Evolutionary conservation across 129 eudicot species (phyloP).

Genomic region (Helichrysum umbraculigerum): DNA sequence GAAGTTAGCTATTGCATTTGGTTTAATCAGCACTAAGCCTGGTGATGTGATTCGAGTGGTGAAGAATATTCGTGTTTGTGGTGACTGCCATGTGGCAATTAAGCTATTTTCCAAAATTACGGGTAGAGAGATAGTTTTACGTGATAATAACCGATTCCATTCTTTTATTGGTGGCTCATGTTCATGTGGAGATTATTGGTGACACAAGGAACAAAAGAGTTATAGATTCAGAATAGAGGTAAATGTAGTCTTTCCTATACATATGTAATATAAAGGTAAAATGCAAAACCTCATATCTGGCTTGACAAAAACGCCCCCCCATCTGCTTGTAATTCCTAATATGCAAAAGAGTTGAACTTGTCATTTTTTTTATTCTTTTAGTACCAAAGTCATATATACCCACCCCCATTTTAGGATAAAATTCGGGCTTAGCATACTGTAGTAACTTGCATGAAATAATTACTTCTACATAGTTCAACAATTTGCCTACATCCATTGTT

Average conservation of each 20-base stretch:
- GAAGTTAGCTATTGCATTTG: slow-evolving; percentile 89
- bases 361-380: too few species aligned
- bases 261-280: too few species aligned
- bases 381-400: too few species aligned
- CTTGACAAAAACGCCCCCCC: too few species aligned
- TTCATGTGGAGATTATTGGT: slow-evolving; percentile 90
- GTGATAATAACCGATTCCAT: slow-evolving; percentile 86
- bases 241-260: background rate
- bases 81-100: slow-evolving; percentile 72
- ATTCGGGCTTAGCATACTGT: too few species aligned
- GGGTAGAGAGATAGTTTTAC: slow-evolving; percentile 67
- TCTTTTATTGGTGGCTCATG: slow-evolving; percentile 72
- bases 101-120: slow-evolving; percentile 68
- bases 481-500: too few species aligned
- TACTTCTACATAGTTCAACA: too few species aligned
- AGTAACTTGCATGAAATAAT: too few species aligned
- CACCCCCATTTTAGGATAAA: too few species aligned
- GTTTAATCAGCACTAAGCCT: slow-evolving; percentile 51
- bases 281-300: too few species aligned
- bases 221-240: background rate
- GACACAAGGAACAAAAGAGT: slow-evolving; percentile 9
- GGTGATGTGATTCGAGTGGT: slow-evolving; percentile 62
- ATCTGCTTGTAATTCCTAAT: too few species aligned
- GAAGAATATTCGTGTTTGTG: slow-evolving; percentile 77
- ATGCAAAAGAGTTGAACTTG: too few species aligned